A percentile compares a stretch with the other conserved stretches of the same genome.
Conservation (phyloP, 176 grass and related monocot genomes). For the Calamus simplicifolius region DNA sequence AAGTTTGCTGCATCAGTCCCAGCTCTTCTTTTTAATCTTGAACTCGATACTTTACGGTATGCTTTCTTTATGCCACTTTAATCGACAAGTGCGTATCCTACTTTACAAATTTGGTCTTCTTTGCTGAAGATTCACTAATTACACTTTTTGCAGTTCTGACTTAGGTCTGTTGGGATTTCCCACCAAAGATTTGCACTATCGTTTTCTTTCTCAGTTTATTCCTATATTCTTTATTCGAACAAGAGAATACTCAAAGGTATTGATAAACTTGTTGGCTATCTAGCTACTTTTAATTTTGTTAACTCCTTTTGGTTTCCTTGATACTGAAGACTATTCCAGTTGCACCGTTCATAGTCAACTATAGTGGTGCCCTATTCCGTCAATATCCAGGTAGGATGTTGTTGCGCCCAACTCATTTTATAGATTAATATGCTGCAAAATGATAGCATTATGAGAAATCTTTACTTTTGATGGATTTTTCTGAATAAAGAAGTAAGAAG, state of each 20-base stretch:
- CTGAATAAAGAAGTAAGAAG: no score
- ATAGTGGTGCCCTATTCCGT: conserved; percentile 86
- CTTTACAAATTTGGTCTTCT: not conserved
- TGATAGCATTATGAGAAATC: no score
- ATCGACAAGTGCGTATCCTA: no score
- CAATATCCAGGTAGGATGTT: conserved; percentile 67
- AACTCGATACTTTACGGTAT: conserved; percentile 87
- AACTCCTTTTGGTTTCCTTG: conserved; percentile 17
- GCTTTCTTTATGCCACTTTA: not conserved
- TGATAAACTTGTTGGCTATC: not conserved
- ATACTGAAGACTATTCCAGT: conserved; percentile 69
- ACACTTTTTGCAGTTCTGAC: conserved; percentile 59
- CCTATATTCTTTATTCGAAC: conserved; percentile 94
- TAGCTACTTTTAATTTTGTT: not conserved
- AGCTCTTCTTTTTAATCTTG: conserved; percentile 87
- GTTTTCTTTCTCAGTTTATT: conserved; percentile 88
- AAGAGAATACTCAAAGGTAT: conserved; percentile 95
- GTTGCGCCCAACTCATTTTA: not conserved
- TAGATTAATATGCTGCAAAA: not conserved
- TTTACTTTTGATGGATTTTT: no score
- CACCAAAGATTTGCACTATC: conserved; percentile 86
- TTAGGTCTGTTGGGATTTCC: conserved; percentile 91
- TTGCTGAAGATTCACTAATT: not conserved
- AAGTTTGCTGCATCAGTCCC: conserved; percentile 60
- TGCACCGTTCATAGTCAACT: conserved; percentile 85